Conservation (phyloP, 768 basidiomycete species). For the Macrocybe gigantea region DNA sequence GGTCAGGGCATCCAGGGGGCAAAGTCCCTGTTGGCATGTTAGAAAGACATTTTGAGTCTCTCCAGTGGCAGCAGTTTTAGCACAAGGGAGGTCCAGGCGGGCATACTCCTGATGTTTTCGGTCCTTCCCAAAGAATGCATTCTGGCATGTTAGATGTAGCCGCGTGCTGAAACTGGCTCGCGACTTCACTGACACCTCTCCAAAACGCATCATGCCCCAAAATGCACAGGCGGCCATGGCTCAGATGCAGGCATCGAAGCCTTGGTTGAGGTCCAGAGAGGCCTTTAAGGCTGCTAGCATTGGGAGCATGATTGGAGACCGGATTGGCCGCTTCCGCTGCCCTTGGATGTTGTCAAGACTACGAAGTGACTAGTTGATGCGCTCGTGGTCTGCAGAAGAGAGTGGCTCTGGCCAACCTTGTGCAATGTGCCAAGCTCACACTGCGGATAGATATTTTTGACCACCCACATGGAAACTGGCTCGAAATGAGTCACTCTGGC, state of each 20-base stretch:
- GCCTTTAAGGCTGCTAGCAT: conserved; percentile 6
- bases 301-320: conserved; percentile 4
- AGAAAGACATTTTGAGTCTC: conserved; percentile 26
- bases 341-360: conserved; percentile 7
- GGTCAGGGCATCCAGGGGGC: conserved; percentile 22
- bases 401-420: conserved; percentile 8
- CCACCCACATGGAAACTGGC: neutral
- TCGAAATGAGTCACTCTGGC: conserved; percentile 1
- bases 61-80: conserved; percentile 30
- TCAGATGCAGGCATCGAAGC: conserved; percentile 36
- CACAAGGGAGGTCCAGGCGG: conserved; percentile 22
- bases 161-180: conserved; percentile 11
- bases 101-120: conserved; percentile 19
- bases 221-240: conserved; percentile 29
- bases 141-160: conserved; percentile 17
- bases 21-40: conserved; percentile 13
- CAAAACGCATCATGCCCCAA: conserved; percentile 33
- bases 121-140: conserved; percentile 17
- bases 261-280: neutral
- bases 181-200: conserved; percentile 24
- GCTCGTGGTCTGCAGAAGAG: neutral
- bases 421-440: conserved; percentile 7
- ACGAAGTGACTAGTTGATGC: conserved; percentile 5
- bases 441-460: conserved; percentile 6
- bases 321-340: neutral